A percentile compares a stretch with the other conserved stretches of the same genome.
These are phyloP conservation scores for Gossypium sturtianum DNA, from an alignment of 345 rosid genomes.

Conservation along the genomic window DNA sequence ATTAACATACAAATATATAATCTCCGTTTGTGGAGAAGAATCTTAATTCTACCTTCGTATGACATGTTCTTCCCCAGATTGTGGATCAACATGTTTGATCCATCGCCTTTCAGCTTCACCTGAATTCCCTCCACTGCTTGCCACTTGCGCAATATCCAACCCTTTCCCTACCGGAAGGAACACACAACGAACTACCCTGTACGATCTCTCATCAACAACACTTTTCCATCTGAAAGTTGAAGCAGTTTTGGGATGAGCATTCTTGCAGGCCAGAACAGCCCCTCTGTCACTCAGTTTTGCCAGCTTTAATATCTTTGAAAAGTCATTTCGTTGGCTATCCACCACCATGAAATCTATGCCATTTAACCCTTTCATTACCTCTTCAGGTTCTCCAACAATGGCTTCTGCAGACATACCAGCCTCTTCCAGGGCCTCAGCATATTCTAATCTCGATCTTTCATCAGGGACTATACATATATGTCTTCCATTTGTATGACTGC, in stretches of 20 bases:
- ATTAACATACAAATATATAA: background rate
- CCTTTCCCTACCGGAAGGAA: constrained; percentile 87
- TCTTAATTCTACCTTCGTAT: constrained; percentile 38
- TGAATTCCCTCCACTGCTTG: constrained; percentile 26
- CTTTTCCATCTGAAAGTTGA: constrained; percentile 56
- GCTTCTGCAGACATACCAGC: constrained; percentile 44
- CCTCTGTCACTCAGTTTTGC: constrained; percentile 64
- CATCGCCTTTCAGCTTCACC: constrained; percentile 37
- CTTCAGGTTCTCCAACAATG: constrained; percentile 43
- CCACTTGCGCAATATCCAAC: constrained; percentile 78
- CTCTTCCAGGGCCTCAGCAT: constrained; percentile 36
- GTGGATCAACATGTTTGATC: constrained; percentile 74
- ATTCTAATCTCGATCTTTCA: constrained; percentile 48
- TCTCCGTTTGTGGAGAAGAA: background rate
- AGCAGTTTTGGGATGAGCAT: constrained; percentile 38
- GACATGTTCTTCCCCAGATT: constrained; percentile 77
- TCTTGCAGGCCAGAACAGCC: constrained; percentile 78
- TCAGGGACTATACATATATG: constrained; percentile 79
- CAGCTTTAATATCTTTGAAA: constrained; percentile 39
- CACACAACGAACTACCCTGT: constrained; percentile 58
- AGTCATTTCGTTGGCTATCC: constrained; percentile 54
- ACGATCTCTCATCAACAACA: constrained; percentile 43
- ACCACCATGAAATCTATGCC: constrained; percentile 85
- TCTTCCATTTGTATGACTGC: constrained; percentile 60
- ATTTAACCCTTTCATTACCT: constrained; percentile 33